Conservation (phyloP, 164 flowering plant genomes). For the Berberis vulgaris region DNA sequence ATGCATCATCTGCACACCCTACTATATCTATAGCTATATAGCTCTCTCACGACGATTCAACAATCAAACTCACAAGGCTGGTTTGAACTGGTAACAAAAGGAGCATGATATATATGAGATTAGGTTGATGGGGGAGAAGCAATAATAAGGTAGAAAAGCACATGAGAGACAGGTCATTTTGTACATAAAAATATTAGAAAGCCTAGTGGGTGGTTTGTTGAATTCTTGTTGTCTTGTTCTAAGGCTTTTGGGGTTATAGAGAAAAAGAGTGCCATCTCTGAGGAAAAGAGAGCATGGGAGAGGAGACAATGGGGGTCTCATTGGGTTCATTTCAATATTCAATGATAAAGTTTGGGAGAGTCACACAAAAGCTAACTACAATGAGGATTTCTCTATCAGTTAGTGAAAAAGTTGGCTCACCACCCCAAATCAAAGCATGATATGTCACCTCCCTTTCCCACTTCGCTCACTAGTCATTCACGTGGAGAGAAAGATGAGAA, state of each 20-base stretch:
- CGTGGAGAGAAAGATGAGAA: conserved; percentile 1
- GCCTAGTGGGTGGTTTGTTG: conserved; percentile 30
- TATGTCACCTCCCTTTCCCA: conserved; percentile 2
- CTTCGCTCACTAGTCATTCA: background rate
- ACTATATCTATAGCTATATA: conserved; percentile 1
- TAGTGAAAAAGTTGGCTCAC: conserved; percentile 14
- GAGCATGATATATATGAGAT: conserved; percentile 1
- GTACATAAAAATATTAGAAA: conserved; percentile 30
- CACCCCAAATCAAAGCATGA: conserved; percentile 19
- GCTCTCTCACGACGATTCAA: conserved; percentile 21
- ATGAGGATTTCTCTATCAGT: conserved; percentile 14
- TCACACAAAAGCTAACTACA: conserved; percentile 18
- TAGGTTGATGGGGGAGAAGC: conserved; percentile 7
- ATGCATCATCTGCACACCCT: conserved; percentile 1
- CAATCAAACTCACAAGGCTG: conserved; percentile 18
- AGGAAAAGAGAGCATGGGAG: conserved; percentile 16
- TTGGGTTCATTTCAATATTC: conserved; percentile 6
- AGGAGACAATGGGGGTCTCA: conserved; percentile 5
- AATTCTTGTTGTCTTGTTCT: conserved; percentile 53
- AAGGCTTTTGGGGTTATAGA: conserved; percentile 8
- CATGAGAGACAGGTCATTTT: conserved; percentile 60
- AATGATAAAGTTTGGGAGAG: conserved; percentile 9
- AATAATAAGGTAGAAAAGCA: conserved; percentile 26
- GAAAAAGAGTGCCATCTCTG: background rate
- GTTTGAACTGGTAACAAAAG: background rate